Evolutionary conservation across 1,284 basidiomycete genomes (phyloP).

Genomic region (Volvariella volvacea): DNA sequence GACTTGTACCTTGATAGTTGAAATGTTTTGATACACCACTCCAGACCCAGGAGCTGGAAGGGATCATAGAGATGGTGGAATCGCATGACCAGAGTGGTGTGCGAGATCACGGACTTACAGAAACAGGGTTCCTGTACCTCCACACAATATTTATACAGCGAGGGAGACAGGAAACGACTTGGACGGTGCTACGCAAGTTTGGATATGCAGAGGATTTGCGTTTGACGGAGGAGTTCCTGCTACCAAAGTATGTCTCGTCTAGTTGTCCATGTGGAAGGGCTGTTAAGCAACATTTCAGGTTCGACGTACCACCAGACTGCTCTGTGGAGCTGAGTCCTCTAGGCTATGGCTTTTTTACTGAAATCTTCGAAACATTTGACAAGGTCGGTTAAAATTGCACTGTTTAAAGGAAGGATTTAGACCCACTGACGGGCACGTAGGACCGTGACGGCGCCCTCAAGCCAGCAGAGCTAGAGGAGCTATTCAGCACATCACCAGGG

Average conservation of each 20-base stretch:
- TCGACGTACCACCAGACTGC: conserved; percentile 90
- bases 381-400: conserved; percentile 46
- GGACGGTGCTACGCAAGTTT: conserved; percentile 93
- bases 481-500: conserved; percentile 93
- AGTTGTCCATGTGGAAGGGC: too few relatives aligned
- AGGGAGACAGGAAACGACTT: conserved; percentile 94
- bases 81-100: conserved; percentile 67
- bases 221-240: conserved; percentile 82
- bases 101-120: conserved; percentile 77
- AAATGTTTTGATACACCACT: conserved; percentile 95
- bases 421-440: conserved; percentile 27
- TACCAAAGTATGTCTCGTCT: conserved; percentile 66
- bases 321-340: conserved; percentile 91
- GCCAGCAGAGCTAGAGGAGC: conserved; percentile 75
- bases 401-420: not conserved
- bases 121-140: conserved; percentile 90
- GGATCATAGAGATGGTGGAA: conserved; percentile 82
- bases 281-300: too few relatives aligned
- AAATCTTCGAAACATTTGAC: conserved; percentile 95
- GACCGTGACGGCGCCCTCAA: conserved; percentile 95
- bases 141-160: conserved; percentile 98
- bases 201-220: conserved; percentile 94
- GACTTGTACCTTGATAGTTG: conserved; percentile 39
- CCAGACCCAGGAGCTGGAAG: conserved; percentile 89
- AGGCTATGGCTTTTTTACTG: conserved; percentile 97